Base-by-base conservation (phyloP, 495 filamentous ascomycete species). In the Filosporella fistucella region DNA sequence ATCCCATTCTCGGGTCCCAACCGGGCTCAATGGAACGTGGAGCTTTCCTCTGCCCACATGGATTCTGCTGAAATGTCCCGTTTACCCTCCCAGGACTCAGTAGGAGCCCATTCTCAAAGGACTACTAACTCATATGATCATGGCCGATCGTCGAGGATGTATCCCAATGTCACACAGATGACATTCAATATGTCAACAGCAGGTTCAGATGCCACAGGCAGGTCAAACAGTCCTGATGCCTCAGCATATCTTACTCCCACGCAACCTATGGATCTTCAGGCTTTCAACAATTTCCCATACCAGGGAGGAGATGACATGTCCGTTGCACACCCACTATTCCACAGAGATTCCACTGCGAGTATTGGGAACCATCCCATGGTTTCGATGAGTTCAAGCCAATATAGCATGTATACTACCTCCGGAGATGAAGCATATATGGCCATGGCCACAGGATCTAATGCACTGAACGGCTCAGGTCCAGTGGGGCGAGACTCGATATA, bases 131-230 rank as follows among this genome's bases (percentile, higher is more conserved):
- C 44, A 42, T 53, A 38, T 53, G 56, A 56, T 49, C 55, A 51
- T n/a, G 30, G 16, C 33, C 38, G 40, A 44, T 54, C 55, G 30
- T 8, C 40, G 28, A 47, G 49, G n/a, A 43, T 56, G 42, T 53
- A 56, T 32, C 39, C 42, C 23, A 39, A 22, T 44, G 35, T 45
- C 29, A 55, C 56, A n/a, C 56, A 59, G 41, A 42, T 52, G 22
- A 49, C 52, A 22, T 55, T 45, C 47, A 50, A 52, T 47, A 52
- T 51, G 34, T 53, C 56, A 45, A 54, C 50, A 16, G 34, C 43
- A 44, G 45, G 47, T n/a, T 55, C 52, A 54, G 57, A 60, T 56
- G 41, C 41, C 24, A 54, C 52, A 45, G 53, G 43, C 21, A 56
- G 53, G 33, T 60, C 56, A 42, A 42, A 35, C 38, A 56, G 52